Evolutionary conservation across 805 yeast species (phyloP).

Genomic region (Schwanniomyces occidentalis): DNA sequence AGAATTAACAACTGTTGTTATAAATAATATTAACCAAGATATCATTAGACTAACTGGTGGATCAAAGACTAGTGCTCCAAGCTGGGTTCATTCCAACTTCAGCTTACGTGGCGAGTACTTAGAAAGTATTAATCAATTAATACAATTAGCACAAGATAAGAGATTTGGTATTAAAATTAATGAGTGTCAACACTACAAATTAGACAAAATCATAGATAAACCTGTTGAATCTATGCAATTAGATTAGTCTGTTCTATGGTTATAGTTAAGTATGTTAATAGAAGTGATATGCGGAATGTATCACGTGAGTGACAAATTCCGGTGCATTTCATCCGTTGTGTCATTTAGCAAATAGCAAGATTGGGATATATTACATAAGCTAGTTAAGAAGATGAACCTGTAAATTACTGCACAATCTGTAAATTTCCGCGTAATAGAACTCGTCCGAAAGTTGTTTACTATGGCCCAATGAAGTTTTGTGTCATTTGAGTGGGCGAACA

Average conservation of each 20-base stretch:
- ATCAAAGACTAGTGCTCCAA: slow-evolving; percentile 61
- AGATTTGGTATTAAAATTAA: slow-evolving; percentile 68
- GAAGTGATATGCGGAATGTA: too few relatives aligned
- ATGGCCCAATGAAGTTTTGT: slow-evolving; percentile 4
- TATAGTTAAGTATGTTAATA: too few relatives aligned
- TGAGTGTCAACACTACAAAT: slow-evolving; percentile 61
- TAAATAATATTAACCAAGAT: slow-evolving; percentile 48
- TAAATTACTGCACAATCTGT: too few relatives aligned
- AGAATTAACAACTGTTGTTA: slow-evolving; percentile 69
- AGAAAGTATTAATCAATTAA: slow-evolving; percentile 53
- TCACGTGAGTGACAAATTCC: too few relatives aligned
- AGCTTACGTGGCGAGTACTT: slow-evolving; percentile 52
- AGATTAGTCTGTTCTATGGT: too few relatives aligned
- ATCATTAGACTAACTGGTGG: slow-evolving; percentile 84
- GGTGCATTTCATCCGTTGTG: too few relatives aligned
- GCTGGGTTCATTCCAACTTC: slow-evolving; percentile 84
- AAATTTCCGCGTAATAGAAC: too few relatives aligned
- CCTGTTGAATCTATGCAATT: slow-evolving; percentile 17
- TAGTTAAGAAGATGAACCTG: too few relatives aligned
- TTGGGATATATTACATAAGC: too few relatives aligned
- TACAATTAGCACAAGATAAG: slow-evolving; percentile 61
- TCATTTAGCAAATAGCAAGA: too few relatives aligned
- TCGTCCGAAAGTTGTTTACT: too few relatives aligned
- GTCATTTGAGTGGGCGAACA: slow-evolving; percentile 4
- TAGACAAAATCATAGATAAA: slow-evolving; percentile 3